Base-by-base conservation (phyloP, 2,329 filamentous ascomycete species). In the Colletotrichum liaoningense region DNA sequence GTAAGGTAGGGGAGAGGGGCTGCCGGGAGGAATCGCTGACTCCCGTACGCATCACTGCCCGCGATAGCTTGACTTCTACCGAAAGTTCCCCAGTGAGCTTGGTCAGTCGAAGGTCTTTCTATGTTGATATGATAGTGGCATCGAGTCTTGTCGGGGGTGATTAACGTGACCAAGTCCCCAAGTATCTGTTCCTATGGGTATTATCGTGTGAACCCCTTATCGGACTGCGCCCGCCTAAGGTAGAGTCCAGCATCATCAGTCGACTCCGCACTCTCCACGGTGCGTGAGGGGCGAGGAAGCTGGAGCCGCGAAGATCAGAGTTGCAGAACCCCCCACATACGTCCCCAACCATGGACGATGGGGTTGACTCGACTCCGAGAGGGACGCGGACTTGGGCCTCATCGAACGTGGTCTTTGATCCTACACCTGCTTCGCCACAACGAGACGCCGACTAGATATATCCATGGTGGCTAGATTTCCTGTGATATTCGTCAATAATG, bases 301-400 rank as follows among this genome's bases (percentile, higher is more conserved):
- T 35, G 49, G 49, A 64, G 46, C 67, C 46, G 14, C 33, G 12
- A 38, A 26, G 30, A 11, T 69, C 56, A 58, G 46, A 56, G 14
- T 60, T 26, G 33, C 54, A 58, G n/a, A 59, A 42, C 70, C 71
- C 67, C 71, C 70, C 71, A 66, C 46, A 49, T 46, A 24, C 62
- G 56, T 73, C 52, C 38, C 60, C 42, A 35, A n/a, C 62, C 71
- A 35, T 71, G 67, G 42, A 28, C 28, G 19, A 65, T 56, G 71
- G 46, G 67, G 56, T 73, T 46, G 65, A 62, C 60, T 66, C 24
- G 19, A 22, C 8, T n/a, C 42, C 19, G 9, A 5, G 8, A 11
- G 16, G 49, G 52, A 26, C 67, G 62, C 62, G 60, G 71, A 73
- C 22, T 60, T 65, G 22, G 16, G 56, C 30, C 62, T 73, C 67